Conservation (phyloP, 129 eudicot species). For the Centella asiatica region DNA sequence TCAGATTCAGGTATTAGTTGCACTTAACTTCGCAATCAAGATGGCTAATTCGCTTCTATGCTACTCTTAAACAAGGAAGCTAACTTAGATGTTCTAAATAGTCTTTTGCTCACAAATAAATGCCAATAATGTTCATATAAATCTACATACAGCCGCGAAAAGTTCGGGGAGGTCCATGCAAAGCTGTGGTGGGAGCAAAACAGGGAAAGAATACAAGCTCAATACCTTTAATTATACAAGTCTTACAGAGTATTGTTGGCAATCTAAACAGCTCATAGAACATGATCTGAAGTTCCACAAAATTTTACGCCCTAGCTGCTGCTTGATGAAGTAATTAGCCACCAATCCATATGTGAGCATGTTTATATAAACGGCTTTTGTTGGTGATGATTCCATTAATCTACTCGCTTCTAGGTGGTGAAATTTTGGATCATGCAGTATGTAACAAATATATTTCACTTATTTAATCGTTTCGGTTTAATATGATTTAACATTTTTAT, state of each 20-base stretch:
- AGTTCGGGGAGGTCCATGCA: conserved; percentile 82
- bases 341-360: not conserved
- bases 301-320: too few relatives aligned
- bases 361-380: not conserved
- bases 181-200: conserved; percentile 96
- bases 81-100: not conserved
- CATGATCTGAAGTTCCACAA: not conserved
- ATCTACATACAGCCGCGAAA: conserved; percentile 55
- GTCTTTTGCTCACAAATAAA: not conserved
- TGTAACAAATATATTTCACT: not conserved
- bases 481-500: too few relatives aligned
- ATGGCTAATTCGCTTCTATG: not conserved
- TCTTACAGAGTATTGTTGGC: not conserved
- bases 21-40: not conserved
- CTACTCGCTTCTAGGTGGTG: not conserved
- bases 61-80: not conserved
- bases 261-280: not conserved
- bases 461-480: not conserved
- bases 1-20: conserved; percentile 46
- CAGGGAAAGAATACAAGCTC: conserved; percentile 91
- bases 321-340: not conserved
- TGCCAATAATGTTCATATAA: not conserved
- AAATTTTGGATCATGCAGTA: not conserved
- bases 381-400: not conserved
- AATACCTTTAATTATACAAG: conserved; percentile 51